Conservation (phyloP, 2,329 filamentous ascomycete genomes). For the Colletotrichum musicola region DNA sequence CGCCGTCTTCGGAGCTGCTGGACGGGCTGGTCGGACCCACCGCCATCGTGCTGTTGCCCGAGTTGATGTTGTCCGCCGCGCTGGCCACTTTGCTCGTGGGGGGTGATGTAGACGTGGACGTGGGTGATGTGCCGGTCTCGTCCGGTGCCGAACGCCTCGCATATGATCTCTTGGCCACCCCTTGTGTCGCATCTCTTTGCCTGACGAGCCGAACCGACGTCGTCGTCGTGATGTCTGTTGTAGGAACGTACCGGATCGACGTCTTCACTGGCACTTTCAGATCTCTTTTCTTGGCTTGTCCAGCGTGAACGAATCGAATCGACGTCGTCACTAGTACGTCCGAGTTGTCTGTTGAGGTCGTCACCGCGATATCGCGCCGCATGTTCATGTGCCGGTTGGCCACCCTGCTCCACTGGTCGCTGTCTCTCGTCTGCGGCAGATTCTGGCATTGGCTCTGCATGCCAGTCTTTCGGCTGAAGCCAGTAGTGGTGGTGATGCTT, state of each 20-base stretch:
- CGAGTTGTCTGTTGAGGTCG: slow-evolving; percentile 28
- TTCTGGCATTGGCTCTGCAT: slow-evolving; percentile 13
- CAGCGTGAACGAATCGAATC: neutral
- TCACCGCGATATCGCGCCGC: slow-evolving; percentile 14
- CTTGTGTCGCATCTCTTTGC: slow-evolving; percentile 16
- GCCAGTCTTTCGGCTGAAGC: slow-evolving; percentile 52
- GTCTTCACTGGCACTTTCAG: no score
- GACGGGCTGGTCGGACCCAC: slow-evolving; percentile 17
- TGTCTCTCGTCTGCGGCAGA: slow-evolving; percentile 4
- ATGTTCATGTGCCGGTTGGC: slow-evolving; percentile 25
- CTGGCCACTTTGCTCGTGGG: neutral
- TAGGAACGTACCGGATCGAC: no score
- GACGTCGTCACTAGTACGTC: neutral
- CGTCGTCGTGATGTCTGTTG: no score
- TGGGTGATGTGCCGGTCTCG: slow-evolving; percentile 28
- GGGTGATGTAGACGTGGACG: slow-evolving; percentile 35
- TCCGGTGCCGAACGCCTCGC: slow-evolving; percentile 12
- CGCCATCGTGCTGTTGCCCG: slow-evolving; percentile 32
- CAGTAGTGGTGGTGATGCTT: slow-evolving; percentile 75
- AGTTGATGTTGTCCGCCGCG: neutral
- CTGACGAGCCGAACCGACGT: no score
- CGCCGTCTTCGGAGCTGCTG: slow-evolving; percentile 35
- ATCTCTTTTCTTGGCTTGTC: no score
- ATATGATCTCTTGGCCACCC: slow-evolving; percentile 24
- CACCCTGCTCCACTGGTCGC: slow-evolving; percentile 24